Conservation (phyloP, 345 rosid species). For the Eucalyptus leucophloia region DNA sequence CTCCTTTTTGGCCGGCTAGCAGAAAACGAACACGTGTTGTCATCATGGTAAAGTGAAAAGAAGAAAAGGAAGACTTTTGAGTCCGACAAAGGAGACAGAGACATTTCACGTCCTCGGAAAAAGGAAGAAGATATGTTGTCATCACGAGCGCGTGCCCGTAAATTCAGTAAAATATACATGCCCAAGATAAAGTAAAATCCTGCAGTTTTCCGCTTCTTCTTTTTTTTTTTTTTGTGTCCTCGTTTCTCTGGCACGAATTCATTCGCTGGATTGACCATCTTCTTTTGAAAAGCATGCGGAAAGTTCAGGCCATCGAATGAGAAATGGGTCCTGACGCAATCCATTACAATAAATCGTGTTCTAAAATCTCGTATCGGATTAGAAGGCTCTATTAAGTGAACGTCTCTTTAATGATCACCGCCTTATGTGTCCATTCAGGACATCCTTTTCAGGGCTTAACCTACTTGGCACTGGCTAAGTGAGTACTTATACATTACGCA, state of each 20-base stretch:
- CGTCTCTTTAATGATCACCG: not conserved
- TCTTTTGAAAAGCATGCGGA: not conserved
- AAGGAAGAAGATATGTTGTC: fast-evolving
- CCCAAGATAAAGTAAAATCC: not conserved
- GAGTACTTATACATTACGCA: not conserved
- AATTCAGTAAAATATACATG: not conserved
- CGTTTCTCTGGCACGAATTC: not conserved
- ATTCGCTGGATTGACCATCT: not conserved
- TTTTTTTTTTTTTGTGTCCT: not conserved
- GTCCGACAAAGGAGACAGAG: not conserved
- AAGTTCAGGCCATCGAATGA: not conserved
- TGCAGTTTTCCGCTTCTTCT: not conserved
- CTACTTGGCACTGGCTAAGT: fast-evolving
- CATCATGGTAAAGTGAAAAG: not conserved
- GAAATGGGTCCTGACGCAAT: not conserved
- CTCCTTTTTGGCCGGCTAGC: not conserved
- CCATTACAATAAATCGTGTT: not conserved
- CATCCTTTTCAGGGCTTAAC: not conserved
- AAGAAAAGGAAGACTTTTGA: not conserved
- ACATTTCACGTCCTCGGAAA: not conserved
- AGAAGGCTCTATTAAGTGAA: not conserved
- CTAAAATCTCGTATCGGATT: not conserved
- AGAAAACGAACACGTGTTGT: not conserved
- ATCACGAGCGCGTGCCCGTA: not conserved
- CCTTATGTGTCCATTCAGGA: not conserved